Conservation (phyloP, 371 early-diverging fungal genomes). For the Mortierella sp. region DNA sequence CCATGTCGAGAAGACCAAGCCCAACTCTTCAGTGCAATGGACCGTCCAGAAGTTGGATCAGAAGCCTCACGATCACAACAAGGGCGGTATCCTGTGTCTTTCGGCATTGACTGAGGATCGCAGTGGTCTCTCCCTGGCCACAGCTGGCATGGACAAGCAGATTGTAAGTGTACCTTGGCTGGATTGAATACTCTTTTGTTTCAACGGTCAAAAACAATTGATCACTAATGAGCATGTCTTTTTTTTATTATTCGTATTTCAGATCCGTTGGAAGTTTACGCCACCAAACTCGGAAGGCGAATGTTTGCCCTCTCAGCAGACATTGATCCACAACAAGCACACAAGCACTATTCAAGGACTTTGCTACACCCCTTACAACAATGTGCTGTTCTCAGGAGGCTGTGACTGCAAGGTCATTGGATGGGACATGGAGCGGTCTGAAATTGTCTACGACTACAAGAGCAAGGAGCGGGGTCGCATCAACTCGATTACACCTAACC, state of each 20-base stretch:
- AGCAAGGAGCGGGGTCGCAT: slow-evolving; percentile 34
- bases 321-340: slow-evolving; percentile 31
- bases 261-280: slow-evolving; percentile 42
- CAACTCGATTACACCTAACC: slow-evolving; percentile 37
- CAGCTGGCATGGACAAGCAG: slow-evolving; percentile 46
- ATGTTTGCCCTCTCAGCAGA: slow-evolving; percentile 23
- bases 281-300: slow-evolving; percentile 27
- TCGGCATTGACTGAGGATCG: slow-evolving; percentile 15
- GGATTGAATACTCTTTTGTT: neutral
- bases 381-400: slow-evolving; percentile 37
- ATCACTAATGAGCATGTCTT: neutral
- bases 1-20: slow-evolving; percentile 25
- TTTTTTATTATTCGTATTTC: neutral
- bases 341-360: slow-evolving; percentile 41
- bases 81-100: slow-evolving; percentile 42
- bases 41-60: slow-evolving; percentile 23
- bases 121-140: slow-evolving; percentile 29
- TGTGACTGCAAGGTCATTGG: slow-evolving; percentile 37
- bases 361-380: slow-evolving; percentile 18
- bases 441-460: slow-evolving; percentile 30
- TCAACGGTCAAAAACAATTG: neutral
- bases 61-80: slow-evolving; percentile 38
- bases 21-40: slow-evolving; percentile 16
- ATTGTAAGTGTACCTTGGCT: slow-evolving; percentile 26
- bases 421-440: slow-evolving; percentile 42